A percentile compares a stretch with the other conserved stretches of the same genome.
phyloP scores from a whole-genome alignment of 805 yeast species.

The Metschnikowia cerradonensis region DNA sequence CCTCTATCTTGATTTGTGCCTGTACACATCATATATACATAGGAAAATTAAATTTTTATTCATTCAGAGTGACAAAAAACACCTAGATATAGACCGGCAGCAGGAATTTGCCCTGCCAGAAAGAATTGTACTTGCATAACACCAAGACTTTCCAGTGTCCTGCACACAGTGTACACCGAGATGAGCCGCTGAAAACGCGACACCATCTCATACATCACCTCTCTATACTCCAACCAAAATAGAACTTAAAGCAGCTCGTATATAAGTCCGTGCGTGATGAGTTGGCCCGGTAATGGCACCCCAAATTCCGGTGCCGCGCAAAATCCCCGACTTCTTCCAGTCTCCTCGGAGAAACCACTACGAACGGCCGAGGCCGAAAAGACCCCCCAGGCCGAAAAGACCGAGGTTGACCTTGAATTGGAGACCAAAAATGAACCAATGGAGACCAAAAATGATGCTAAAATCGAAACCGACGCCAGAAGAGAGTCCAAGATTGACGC shows the following conservation, averaged over 20 bases:
- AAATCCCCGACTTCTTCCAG: not conserved
- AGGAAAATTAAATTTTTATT: no score
- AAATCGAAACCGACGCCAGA: not conserved
- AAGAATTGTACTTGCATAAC: no score
- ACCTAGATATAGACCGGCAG: no score
- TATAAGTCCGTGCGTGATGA: constrained; percentile 4
- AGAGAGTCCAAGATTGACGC: constrained; percentile 1
- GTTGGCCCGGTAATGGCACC: constrained; percentile 13
- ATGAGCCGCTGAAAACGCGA: constrained; percentile 7
- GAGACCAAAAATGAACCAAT: no score
- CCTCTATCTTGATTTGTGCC: no score
- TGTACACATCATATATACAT: no score
- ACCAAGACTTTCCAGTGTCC: not conserved
- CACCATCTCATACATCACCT: not conserved
- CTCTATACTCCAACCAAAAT: not conserved
- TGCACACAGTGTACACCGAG: constrained; percentile 7
- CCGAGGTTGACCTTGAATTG: no score
- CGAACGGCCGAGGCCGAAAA: not conserved
- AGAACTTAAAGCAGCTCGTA: no score
- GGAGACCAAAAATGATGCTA: no score
- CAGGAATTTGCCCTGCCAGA: no score
- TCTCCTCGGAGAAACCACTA: not conserved
- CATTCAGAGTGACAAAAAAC: no score
- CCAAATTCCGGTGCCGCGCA: not conserved
- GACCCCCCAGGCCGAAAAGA: no score